Conservation (phyloP, 371 early-diverging fungal genomes). For the Syncephalis plumigaleata region DNA sequence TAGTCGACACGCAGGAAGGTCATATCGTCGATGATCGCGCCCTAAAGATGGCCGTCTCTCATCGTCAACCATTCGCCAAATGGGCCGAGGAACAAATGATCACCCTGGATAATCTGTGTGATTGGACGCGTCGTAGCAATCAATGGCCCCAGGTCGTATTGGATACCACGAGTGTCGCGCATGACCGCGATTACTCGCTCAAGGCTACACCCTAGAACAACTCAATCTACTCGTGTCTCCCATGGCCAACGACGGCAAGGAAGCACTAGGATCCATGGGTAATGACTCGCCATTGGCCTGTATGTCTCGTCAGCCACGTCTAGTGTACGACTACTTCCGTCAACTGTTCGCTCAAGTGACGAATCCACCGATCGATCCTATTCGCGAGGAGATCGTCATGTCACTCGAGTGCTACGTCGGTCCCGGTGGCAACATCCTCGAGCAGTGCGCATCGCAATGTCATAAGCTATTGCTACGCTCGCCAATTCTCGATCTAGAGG, state of each 20-base stretch:
- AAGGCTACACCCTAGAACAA: constrained; percentile 88
- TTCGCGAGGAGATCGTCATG: constrained; percentile 96
- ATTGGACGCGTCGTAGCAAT: constrained; percentile 12
- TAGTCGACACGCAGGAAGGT: constrained; percentile 91
- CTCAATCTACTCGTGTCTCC: constrained; percentile 73
- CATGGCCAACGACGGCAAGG: constrained; percentile 79
- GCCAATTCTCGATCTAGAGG: constrained; percentile 67
- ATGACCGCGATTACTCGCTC: constrained; percentile 76
- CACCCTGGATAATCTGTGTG: constrained; percentile 37
- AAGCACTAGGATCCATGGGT: constrained; percentile 96
- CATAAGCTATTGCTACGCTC: constrained; percentile 61
- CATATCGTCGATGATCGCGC: constrained; percentile 76
- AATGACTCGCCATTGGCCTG: constrained; percentile 91
- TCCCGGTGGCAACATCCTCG: constrained; percentile 84
- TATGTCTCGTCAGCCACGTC: constrained; percentile 68
- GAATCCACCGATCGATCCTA: constrained; percentile 95
- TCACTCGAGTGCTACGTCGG: constrained; percentile 87
- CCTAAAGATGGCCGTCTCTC: constrained; percentile 58
- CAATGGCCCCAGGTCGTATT: constrained; percentile 14
- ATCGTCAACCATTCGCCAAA: constrained; percentile 48
- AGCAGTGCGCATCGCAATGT: constrained; percentile 58
- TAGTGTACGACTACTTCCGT: constrained; percentile 89
- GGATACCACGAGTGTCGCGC: constrained; percentile 21
- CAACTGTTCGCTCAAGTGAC: constrained; percentile 96
- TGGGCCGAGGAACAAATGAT: constrained; percentile 76